phyloP scores from a whole-genome alignment of 179 eudicot species.

The Sideroxylon spinosum region DNA sequence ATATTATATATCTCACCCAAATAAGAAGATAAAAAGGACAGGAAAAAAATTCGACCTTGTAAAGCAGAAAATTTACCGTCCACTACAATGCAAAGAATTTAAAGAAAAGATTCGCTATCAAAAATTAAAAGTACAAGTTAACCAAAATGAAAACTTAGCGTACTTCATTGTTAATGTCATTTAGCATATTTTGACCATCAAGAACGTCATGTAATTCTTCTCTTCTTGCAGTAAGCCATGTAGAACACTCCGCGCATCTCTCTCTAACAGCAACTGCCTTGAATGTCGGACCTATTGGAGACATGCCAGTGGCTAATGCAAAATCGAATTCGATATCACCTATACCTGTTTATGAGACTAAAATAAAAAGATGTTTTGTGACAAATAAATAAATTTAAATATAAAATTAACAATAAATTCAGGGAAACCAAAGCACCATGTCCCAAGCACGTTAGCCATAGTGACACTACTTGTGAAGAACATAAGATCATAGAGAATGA shows the following conservation, averaged over 20 bases:
- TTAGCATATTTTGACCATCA: conserved; percentile 66
- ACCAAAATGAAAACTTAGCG: background rate
- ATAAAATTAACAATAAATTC: conserved; percentile 1
- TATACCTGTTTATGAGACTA: conserved; percentile 38
- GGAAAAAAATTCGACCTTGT: background rate
- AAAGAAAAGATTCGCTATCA: background rate
- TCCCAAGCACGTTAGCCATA: background rate
- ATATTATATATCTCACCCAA: background rate
- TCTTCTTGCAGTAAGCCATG: conserved; percentile 84
- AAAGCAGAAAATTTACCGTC: background rate
- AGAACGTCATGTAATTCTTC: conserved; percentile 52
- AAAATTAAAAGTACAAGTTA: background rate
- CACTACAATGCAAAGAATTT: background rate
- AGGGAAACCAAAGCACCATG: background rate
- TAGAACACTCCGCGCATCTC: conserved; percentile 34
- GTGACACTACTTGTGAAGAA: too few species aligned
- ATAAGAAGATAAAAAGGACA: background rate
- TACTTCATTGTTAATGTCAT: conserved; percentile 60
- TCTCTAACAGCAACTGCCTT: conserved; percentile 71
- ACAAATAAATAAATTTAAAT: conserved; percentile 6
- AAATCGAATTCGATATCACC: conserved; percentile 72
- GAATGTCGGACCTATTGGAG: conserved; percentile 58
- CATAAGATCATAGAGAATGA: background rate
- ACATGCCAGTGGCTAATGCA: conserved; percentile 54
- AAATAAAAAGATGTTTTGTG: background rate